Percentiles rank a stretch among this genome's conserved stretches.
Evolutionary conservation across 495 filamentous ascomycete species (phyloP).

Genomic region (Neurospora sp.): DNA sequence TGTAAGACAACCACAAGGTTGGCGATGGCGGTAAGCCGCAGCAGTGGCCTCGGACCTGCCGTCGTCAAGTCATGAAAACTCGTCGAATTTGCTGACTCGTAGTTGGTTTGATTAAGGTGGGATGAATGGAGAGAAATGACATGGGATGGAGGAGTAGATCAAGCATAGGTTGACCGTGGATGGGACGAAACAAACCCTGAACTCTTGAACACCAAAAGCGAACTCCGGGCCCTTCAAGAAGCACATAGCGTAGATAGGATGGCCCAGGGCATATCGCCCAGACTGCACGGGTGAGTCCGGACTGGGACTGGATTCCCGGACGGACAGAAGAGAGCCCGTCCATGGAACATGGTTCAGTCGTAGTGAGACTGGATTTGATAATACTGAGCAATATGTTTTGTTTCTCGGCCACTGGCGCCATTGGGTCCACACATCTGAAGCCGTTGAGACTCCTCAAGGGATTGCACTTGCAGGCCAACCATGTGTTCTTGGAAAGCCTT

Average conservation of each 20-base stretch:
- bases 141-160: constrained; percentile 12
- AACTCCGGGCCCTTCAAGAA: constrained; percentile 15
- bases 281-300: constrained; percentile 7
- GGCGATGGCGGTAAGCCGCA: constrained; percentile 37
- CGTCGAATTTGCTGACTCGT: constrained; percentile 22
- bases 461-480: background rate
- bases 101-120: constrained; percentile 18
- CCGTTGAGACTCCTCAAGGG: background rate
- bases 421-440: background rate
- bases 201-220: background rate
- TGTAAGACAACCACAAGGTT: constrained; percentile 21
- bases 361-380: background rate
- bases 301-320: constrained; percentile 11
- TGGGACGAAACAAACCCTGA: background rate
- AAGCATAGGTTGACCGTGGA: background rate
- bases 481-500: background rate
- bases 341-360: constrained; percentile 9
- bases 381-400: background rate
- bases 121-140: constrained; percentile 21
- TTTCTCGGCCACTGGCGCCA: background rate
- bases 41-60: constrained; percentile 25
- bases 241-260: background rate
- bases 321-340: constrained; percentile 13
- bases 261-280: background rate
- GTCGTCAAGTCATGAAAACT: constrained; percentile 39